Base-by-base conservation (phyloP, 108 stramenopile species). In the Cyclotella cryptica region DNA sequence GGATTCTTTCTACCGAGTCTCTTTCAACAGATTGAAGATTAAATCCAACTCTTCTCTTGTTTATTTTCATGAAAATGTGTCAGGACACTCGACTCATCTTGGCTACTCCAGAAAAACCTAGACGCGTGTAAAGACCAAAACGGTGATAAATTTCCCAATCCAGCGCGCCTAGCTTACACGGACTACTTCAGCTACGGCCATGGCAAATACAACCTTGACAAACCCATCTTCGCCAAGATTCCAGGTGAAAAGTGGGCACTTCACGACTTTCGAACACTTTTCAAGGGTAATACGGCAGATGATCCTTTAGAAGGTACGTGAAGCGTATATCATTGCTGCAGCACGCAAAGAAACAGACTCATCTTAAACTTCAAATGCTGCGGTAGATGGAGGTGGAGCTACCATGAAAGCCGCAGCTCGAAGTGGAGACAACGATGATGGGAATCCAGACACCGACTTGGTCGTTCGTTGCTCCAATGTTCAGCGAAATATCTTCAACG, bases 381-480 rank as follows among this genome's bases (percentile, higher is more conserved):
- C 17, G 0, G 30, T n/a, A 49, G 71, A 72, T 49, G 71, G 71
- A 17, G 78, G 78, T 2, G 79, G 79, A 43, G 22, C 46, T 11
- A n/a, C 41, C 14, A 69, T 80, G 79, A 61, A 59, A 47, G 43
- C 52, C 14, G 60, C 66, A n/a, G 45, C 57, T 0, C 45, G 67
- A 61, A 75, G 60, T 29, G 61, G 30, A 11, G 13, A 30, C 0
- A 62, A 67, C n/a, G 79, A 74, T 28, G 69, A 64, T 62, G 59
- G 62, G 5, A 54, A 54, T 29, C 69, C 77, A 19, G 12, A 44
- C n/a, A 66, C 45, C 5, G 52, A 77, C 22, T 45, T 81, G 22
- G 80, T 81, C 4, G 45, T 55, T n/a, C 49, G 71, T 27, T 81
- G 80, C 55, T 76, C 80, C 10, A 81, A 81, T 49, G 70, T 55